Conservation (phyloP, 78 protist species). For the Neovahlkampfia damariscottae region DNA sequence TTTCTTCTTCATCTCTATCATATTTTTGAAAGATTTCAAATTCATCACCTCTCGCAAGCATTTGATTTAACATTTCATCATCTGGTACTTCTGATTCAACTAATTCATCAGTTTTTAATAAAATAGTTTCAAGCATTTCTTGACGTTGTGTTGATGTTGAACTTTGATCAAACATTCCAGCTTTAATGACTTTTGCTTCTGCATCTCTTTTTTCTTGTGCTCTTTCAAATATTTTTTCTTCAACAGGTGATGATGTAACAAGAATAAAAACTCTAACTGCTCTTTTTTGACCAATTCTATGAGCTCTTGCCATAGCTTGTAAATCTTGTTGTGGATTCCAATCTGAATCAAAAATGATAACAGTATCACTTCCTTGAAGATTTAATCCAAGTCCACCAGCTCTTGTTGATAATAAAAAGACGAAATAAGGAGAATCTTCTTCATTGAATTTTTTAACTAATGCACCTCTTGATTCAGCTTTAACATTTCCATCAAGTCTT, state of each 20-base stretch:
- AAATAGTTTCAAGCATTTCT: not conserved
- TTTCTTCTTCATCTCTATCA: not conserved
- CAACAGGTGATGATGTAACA: conserved; percentile 13
- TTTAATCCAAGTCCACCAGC: conserved; percentile 98
- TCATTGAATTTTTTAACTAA: conserved; percentile 61
- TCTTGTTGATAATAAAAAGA: conserved; percentile 84
- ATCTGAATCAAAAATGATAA: conserved; percentile 91
- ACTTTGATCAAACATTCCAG: conserved; percentile 12
- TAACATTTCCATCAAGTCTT: conserved; percentile 93
- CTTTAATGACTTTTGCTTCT: conserved; percentile 20
- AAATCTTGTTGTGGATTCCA: conserved; percentile 97
- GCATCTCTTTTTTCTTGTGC: conserved; percentile 6
- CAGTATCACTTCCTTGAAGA: conserved; percentile 90
- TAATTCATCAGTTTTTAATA: not conserved
- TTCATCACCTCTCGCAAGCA: conserved; percentile 7
- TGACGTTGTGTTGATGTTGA: not conserved
- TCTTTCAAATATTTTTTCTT: not conserved
- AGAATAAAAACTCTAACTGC: conserved; percentile 3
- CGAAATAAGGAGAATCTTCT: conserved; percentile 59
- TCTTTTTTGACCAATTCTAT: conserved; percentile 78
- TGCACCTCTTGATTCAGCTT: conserved; percentile 62
- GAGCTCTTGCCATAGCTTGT: conserved; percentile 77
- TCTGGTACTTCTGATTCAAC: not conserved
- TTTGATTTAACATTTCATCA: conserved; percentile 15
- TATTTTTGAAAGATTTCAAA: not conserved